These are phyloP conservation scores for Fusarium odoratissimum DNA, from an alignment of 2,329 filamentous ascomycete species.

Conservation along the genomic window DNA sequence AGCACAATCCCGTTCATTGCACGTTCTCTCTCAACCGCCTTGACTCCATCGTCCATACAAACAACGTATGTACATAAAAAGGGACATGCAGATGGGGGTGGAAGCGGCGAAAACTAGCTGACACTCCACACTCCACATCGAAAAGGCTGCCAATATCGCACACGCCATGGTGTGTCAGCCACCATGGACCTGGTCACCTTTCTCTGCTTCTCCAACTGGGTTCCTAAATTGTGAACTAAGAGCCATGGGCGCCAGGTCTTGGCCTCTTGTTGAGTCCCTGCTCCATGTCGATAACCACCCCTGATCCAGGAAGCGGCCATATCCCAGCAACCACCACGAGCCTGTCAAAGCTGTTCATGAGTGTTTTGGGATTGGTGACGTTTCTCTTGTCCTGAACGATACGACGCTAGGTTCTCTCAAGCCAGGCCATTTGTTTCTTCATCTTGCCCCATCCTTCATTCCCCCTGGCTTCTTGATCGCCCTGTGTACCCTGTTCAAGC, in stretches of 20 bases:
- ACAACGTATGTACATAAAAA: conserved; percentile 25
- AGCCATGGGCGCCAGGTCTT: conserved; percentile 40
- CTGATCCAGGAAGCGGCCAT: conserved; percentile 38
- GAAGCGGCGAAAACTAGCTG: conserved; percentile 34
- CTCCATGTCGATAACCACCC: conserved; percentile 41
- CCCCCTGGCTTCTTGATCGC: conserved; percentile 47
- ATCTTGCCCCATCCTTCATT: conserved; percentile 37
- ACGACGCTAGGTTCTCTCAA: conserved; percentile 36
- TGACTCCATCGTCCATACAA: conserved; percentile 26
- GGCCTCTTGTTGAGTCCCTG: conserved; percentile 44
- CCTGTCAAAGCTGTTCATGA: conserved; percentile 43
- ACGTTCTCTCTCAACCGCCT: conserved; percentile 45
- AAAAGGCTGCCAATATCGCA: conserved; percentile 17
- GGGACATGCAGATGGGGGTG: conserved; percentile 28
- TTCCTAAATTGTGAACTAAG: conserved; percentile 43
- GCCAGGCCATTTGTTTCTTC: conserved; percentile 46
- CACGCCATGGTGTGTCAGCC: conserved; percentile 41
- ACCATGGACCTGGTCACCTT: conserved; percentile 27
- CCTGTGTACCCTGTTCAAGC: conserved; percentile 46
- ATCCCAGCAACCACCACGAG: conserved; percentile 45
- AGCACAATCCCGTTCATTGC: conserved; percentile 44
- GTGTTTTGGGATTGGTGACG: conserved; percentile 40
- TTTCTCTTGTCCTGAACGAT: conserved; percentile 44
- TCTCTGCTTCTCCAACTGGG: conserved; percentile 37
- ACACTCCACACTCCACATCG: conserved; percentile 30